Percentiles rank a stretch among this genome's conserved stretches.
Evolutionary conservation across 1,284 basidiomycete species (phyloP).

Genomic region (Malassezia furfur): DNA sequence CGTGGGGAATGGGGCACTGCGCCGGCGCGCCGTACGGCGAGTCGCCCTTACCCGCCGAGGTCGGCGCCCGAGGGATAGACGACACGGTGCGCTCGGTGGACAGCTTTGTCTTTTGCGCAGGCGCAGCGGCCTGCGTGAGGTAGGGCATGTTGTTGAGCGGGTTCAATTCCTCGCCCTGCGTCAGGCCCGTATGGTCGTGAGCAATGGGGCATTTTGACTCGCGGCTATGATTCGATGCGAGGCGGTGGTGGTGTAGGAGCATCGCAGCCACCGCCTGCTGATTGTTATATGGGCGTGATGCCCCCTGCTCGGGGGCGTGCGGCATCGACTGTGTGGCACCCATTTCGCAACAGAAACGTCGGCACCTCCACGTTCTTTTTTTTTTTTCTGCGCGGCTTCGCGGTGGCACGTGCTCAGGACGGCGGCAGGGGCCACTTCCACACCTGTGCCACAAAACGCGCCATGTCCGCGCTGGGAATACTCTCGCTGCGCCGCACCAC

Average conservation of each 20-base stretch:
- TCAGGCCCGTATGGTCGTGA: slow-evolving; percentile 18
- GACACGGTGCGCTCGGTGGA: slow-evolving; percentile 69
- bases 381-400: not conserved
- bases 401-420: not conserved
- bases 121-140: slow-evolving; percentile 61
- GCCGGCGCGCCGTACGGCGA: slow-evolving; percentile 32
- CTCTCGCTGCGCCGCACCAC: slow-evolving; percentile 76
- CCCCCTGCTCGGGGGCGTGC: not conserved
- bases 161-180: slow-evolving; percentile 50
- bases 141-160: slow-evolving; percentile 82
- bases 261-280: slow-evolving; percentile 28
- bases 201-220: slow-evolving; percentile 34
- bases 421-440: slow-evolving; percentile 63
- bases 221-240: slow-evolving; percentile 8
- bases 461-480: slow-evolving; percentile 55
- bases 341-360: slow-evolving; percentile 1
- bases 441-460: slow-evolving; percentile 71
- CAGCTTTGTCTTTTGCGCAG: slow-evolving; percentile 58
- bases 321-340: slow-evolving; percentile 10
- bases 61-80: slow-evolving; percentile 68
- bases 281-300: slow-evolving; percentile 17
- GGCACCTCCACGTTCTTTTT: not conserved
- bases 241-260: slow-evolving; percentile 24
- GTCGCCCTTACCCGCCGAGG: slow-evolving; percentile 35
- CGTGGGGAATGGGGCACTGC: slow-evolving; percentile 19